These are phyloP conservation scores for Beta vulgaris DNA, from an alignment of 148 eudicot genomes.

Conservation along the genomic window DNA sequence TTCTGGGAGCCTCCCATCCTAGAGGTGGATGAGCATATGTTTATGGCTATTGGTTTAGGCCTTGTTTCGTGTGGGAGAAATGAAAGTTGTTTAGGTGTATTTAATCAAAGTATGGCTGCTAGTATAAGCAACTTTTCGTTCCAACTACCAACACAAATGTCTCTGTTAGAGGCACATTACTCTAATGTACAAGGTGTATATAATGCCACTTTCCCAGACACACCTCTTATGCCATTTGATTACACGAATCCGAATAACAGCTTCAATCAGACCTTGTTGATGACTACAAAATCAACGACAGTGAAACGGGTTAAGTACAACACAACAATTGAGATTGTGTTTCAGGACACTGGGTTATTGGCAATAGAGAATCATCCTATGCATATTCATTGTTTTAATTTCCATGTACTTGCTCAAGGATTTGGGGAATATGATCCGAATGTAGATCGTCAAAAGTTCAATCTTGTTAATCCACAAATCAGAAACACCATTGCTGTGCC, in stretches of 20 bases:
- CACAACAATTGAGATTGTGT: constrained; percentile 55
- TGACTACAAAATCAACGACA: constrained; percentile 45
- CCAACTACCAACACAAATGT: constrained; percentile 35
- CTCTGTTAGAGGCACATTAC: constrained; percentile 52
- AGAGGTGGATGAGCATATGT: constrained; percentile 50
- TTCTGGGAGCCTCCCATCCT: constrained; percentile 44
- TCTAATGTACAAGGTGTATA: constrained; percentile 37
- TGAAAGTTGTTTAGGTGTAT: constrained; percentile 40
- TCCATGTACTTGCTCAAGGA: constrained; percentile 66
- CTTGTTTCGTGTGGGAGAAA: constrained; percentile 43
- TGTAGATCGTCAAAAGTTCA: constrained; percentile 39
- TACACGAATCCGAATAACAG: constrained; percentile 42
- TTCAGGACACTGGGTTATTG: constrained; percentile 54
- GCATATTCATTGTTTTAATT: constrained; percentile 69
- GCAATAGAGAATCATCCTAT: constrained; percentile 69
- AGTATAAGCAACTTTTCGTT: constrained; percentile 63
- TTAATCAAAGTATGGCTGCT: constrained; percentile 40
- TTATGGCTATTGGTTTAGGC: constrained; percentile 55
- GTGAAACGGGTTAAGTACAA: constrained; percentile 56
- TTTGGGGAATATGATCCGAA: constrained; percentile 53
- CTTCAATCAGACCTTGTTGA: constrained; percentile 26
- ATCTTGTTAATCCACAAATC: constrained; percentile 56
- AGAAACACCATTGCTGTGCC: constrained; percentile 72
- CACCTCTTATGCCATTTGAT: constrained; percentile 51
- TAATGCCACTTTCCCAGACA: constrained; percentile 49